Evolutionary conservation across 75 land plant genomes (phyloP).

Genomic region (Cryptomeria japonica): DNA sequence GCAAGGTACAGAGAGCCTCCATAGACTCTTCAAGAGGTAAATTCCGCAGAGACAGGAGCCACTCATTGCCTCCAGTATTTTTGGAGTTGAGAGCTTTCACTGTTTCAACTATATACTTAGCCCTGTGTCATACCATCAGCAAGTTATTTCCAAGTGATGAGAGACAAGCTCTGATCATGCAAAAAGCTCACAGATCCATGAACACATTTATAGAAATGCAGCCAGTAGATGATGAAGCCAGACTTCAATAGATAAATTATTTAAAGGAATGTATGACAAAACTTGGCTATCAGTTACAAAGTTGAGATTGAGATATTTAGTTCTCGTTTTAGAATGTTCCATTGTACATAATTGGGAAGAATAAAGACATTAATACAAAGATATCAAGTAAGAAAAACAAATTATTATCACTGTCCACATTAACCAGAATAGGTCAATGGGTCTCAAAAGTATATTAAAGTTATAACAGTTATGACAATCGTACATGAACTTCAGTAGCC

Average conservation of each 20-base stretch:
- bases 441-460: neutral
- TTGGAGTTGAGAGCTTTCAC: slow-evolving; percentile 69
- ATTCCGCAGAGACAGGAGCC: slow-evolving; percentile 75
- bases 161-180: neutral
- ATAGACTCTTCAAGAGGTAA: slow-evolving; percentile 65
- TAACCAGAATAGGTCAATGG: neutral
- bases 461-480: neutral
- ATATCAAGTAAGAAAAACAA: neutral
- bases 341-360: neutral
- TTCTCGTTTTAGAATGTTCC: neutral
- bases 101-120: slow-evolving; percentile 86
- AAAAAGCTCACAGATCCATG: neutral
- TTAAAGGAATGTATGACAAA: neutral
- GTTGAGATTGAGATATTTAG: neutral
- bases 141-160: neutral
- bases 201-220: neutral
- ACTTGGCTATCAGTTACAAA: neutral
- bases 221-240: neutral
- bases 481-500: neutral
- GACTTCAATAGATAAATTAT: neutral
- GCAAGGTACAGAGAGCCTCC: slow-evolving; percentile 68
- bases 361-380: neutral
- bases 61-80: slow-evolving; percentile 72
- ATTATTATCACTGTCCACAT: neutral
- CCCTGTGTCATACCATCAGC: slow-evolving; percentile 50